Conservation (phyloP, 768 basidiomycete genomes). For the Kwoniella mangroviensis region DNA sequence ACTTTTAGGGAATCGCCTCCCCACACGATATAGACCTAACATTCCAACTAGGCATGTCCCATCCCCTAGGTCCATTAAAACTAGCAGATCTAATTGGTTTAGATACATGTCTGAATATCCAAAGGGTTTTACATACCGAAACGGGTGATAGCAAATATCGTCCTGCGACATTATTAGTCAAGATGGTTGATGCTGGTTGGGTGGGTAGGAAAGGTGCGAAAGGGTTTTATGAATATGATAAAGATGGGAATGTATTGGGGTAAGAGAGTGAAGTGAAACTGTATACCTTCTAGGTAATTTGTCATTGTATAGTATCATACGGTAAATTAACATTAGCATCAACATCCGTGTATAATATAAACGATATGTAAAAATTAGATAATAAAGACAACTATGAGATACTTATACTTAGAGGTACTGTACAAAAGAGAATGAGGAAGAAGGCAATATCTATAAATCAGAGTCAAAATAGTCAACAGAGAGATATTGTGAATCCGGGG, state of each 20-base stretch:
- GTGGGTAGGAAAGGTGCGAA: constrained; percentile 89
- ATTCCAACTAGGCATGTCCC: constrained; percentile 77
- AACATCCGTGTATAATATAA: no score
- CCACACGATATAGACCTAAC: constrained; percentile 96
- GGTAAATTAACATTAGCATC: neutral
- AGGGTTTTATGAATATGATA: constrained; percentile 86
- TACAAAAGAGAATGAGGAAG: no score
- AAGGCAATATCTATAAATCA: no score
- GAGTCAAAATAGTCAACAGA: no score
- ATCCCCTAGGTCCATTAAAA: constrained; percentile 89
- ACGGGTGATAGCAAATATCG: constrained; percentile 95
- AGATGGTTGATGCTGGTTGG: constrained; percentile 98
- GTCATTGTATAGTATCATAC: neutral
- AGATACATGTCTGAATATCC: constrained; percentile 93
- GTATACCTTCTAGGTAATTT: neutral
- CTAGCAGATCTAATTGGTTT: constrained; percentile 84
- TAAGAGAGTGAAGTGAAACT: neutral
- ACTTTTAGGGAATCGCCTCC: constrained; percentile 76
- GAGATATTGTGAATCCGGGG: no score
- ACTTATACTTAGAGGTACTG: no score
- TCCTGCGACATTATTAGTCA: constrained; percentile 81
- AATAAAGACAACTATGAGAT: no score
- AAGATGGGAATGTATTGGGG: constrained; percentile 9
- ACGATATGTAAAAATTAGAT: no score
- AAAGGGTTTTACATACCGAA: constrained; percentile 83